These are phyloP conservation scores for Domatiomyces globalis DNA, from an alignment of 2,329 filamentous ascomycete species.

Conservation along the genomic window DNA sequence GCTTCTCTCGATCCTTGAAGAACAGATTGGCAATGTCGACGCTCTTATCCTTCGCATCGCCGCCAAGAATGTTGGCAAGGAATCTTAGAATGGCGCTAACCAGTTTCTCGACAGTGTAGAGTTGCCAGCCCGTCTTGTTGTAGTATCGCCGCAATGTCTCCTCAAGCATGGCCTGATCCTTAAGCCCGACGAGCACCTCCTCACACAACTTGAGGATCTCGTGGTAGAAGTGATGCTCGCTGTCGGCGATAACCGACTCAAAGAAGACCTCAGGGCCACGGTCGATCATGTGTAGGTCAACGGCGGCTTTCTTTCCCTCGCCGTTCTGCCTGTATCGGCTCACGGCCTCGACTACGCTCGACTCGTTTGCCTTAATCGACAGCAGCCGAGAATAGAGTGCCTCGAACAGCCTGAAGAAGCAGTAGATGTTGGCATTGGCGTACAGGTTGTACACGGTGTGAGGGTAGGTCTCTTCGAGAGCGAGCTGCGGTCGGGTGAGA, in stretches of 20 bases:
- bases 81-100: constrained; percentile 63
- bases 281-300: constrained; percentile 69
- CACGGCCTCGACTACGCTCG: constrained; percentile 59
- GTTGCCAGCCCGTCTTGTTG: constrained; percentile 74
- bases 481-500: constrained; percentile 46
- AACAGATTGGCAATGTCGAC: constrained; percentile 81
- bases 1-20: constrained; percentile 62
- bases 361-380: constrained; percentile 67
- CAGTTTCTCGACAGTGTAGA: constrained; percentile 86
- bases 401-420: constrained; percentile 88
- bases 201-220: constrained; percentile 77
- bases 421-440: constrained; percentile 78
- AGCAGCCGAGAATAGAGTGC: constrained; percentile 74
- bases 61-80: constrained; percentile 51
- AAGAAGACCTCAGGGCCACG: constrained; percentile 66
- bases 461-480: constrained; percentile 63
- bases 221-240: constrained; percentile 62
- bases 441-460: constrained; percentile 80
- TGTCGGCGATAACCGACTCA: constrained; percentile 38
- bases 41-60: constrained; percentile 84
- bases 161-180: constrained; percentile 73
- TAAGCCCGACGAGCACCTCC: constrained; percentile 66
- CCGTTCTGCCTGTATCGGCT: constrained; percentile 45
- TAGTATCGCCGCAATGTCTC: constrained; percentile 87
- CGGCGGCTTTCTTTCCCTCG: constrained; percentile 54